These are phyloP conservation scores for Pythium guiyangense DNA, from an alignment of 352 stramenopile species.

Conservation along the genomic window DNA sequence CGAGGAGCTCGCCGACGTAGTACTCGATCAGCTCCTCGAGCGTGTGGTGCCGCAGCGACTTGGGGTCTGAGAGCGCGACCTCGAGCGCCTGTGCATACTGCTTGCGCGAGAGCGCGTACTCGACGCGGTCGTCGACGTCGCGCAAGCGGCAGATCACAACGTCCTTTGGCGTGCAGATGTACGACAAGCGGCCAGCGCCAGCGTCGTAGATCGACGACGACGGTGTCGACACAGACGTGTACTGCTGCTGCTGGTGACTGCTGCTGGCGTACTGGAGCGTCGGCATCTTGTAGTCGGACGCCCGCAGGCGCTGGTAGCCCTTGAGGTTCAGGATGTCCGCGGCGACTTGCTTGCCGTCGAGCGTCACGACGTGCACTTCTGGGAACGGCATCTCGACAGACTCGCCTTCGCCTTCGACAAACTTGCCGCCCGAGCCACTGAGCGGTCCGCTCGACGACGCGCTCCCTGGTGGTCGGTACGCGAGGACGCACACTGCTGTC, in stretches of 20 bases:
- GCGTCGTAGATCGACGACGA: conserved; percentile 60
- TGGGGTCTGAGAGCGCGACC: conserved; percentile 57
- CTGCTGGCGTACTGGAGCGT: conserved; percentile 54
- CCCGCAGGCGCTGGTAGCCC: conserved; percentile 68
- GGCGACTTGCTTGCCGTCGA: conserved; percentile 85
- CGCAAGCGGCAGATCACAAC: conserved; percentile 80
- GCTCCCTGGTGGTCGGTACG: conserved; percentile 57
- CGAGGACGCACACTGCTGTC: conserved; percentile 57
- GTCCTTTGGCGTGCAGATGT: conserved; percentile 82
- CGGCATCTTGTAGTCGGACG: conserved; percentile 80
- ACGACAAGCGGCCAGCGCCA: conserved; percentile 56
- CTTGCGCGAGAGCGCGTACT: conserved; percentile 59
- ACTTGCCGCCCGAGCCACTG: neutral
- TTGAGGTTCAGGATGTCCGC: conserved; percentile 72
- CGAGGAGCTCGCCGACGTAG: conserved; percentile 69
- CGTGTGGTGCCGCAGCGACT: conserved; percentile 42
- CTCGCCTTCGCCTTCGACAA: conserved; percentile 69
- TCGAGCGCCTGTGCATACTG: conserved; percentile 57
- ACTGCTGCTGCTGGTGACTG: too few relatives aligned
- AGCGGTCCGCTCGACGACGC: neutral
- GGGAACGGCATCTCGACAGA: conserved; percentile 70
- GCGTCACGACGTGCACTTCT: conserved; percentile 84
- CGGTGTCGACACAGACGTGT: conserved; percentile 15
- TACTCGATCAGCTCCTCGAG: conserved; percentile 71
- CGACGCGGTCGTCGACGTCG: conserved; percentile 73